Evolutionary conservation across 805 yeast genomes (phyloP).

Genomic region (Yarrowia phangngaensis): DNA sequence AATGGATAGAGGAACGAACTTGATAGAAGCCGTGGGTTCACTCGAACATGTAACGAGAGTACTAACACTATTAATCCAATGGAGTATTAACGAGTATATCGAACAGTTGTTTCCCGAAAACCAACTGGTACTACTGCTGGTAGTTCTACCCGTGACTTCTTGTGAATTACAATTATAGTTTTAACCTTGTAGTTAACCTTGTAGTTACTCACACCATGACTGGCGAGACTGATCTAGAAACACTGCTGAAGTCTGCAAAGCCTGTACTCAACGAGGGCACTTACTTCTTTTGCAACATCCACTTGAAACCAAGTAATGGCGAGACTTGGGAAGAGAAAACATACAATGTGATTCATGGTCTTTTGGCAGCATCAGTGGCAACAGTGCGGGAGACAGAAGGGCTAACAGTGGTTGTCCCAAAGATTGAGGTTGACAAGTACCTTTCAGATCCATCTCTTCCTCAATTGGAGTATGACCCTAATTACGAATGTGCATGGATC

Average conservation of each 20-base stretch:
- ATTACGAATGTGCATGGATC: conserved; percentile 17
- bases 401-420: conserved; percentile 12
- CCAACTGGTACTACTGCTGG: too few species aligned
- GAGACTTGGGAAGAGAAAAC: conserved; percentile 13
- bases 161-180: too few species aligned
- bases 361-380: conserved; percentile 3
- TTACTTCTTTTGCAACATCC: conserved; percentile 16
- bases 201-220: conserved; percentile 3
- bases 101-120: too few species aligned
- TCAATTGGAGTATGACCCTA: conserved; percentile 4
- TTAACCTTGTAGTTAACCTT: too few species aligned
- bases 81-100: too few species aligned
- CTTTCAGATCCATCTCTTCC: conserved; percentile 1
- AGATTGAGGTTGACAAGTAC: conserved; percentile 8
- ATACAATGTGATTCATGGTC: conserved; percentile 7
- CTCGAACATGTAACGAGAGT: too few species aligned
- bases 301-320: neutral
- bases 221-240: conserved; percentile 4
- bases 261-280: conserved; percentile 18
- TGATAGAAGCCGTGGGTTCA: too few species aligned
- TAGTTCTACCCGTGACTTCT: too few species aligned
- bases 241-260: conserved; percentile 7
- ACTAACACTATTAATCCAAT: too few species aligned
- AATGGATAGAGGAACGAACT: too few species aligned
- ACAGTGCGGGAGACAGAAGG: conserved; percentile 1